phyloP scores from a whole-genome alignment of 768 basidiomycete species.

The Psilocybe subaeruginosa region DNA sequence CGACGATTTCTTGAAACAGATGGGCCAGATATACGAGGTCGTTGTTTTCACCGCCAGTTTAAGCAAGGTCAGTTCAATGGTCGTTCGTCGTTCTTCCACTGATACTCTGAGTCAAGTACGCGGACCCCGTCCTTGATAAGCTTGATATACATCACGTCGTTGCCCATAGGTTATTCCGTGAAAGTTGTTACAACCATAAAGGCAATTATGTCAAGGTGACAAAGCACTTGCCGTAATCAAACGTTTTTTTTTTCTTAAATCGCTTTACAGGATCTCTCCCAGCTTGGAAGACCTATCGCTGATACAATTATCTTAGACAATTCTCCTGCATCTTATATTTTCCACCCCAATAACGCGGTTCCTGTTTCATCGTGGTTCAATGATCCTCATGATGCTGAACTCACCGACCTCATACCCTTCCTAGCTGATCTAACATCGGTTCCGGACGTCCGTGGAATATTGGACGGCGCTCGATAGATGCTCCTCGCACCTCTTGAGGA shows the following conservation, averaged over 20 bases:
- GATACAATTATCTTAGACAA: constrained; percentile 99
- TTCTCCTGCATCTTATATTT: constrained; percentile 98
- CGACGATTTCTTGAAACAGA: constrained; percentile 92
- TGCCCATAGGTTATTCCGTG: constrained; percentile 91
- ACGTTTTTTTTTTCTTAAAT: not conserved
- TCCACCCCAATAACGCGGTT: constrained; percentile 98
- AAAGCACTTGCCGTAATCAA: not conserved
- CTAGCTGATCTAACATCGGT: constrained; percentile 84
- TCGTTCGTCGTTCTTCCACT: constrained; percentile 7
- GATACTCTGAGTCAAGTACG: constrained; percentile 65
- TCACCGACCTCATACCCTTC: constrained; percentile 95
- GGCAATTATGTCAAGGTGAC: constrained; percentile 98
- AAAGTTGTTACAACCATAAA: constrained; percentile 98
- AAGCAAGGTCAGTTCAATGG: constrained; percentile 76
- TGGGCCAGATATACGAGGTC: constrained; percentile 98
- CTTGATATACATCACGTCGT: constrained; percentile 92
- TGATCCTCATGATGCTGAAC: constrained; percentile 96
- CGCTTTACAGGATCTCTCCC: constrained; percentile 82
- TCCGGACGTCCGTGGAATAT: constrained; percentile 88
- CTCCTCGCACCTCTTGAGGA: not conserved
- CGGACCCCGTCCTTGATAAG: constrained; percentile 97
- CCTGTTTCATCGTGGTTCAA: constrained; percentile 99
- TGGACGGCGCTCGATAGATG: constrained; percentile 79
- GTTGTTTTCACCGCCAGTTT: constrained; percentile 99
- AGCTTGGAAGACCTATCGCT: constrained; percentile 90